Base-by-base conservation (phyloP, 306 rosid species). In the Quillaja saponaria region DNA sequence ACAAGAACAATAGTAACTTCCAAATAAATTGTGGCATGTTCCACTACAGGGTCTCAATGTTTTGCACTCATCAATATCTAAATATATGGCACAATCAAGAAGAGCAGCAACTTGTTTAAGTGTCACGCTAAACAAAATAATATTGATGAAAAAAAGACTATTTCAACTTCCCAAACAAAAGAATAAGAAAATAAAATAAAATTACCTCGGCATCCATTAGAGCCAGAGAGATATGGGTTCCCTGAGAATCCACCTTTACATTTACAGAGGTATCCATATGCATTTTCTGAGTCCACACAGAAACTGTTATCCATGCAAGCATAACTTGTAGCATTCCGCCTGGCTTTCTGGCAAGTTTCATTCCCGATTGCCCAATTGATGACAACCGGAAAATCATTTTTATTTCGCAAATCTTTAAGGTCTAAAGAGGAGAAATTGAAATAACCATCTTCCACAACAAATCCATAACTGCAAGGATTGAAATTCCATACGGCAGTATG, bases 381-480 rank as follows among this genome's bases (percentile, higher is more conserved):
- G 18, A 56, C 61, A 42, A 39, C 0, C 0, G 66, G 71, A 14
- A 51, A 8, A 5, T 1, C 7, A 1, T 0, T 6, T n/a, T 4
- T 2, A n/a, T 10, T 14, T 0, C 15, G 34, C 15, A 40, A 6
- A 20, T 20, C 39, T 5, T 3, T 3, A 19, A 58, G 64, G 19
- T 18, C 8, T 14, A 11, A 33, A 18, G 48, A 1, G 15, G 49
- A 46, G 71, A 71, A 63, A 1, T 11, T 25, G 42, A 63, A 71
- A 10, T 33, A 4, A 5, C 18, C 44, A 13, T 48, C 13, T 37
- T 63, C 34, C 0, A 55, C 66, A 25, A 63, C 20, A 54, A 82
- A 71, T 13, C 79, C 68, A 38, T 68, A 78, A 28, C 82, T 65
- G 49, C 84, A 82, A 1, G 75, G 54, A 39, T 69, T 69, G 53